phyloP scores from a whole-genome alignment of 441 rosid genomes.

The Erysimum cheiri region DNA sequence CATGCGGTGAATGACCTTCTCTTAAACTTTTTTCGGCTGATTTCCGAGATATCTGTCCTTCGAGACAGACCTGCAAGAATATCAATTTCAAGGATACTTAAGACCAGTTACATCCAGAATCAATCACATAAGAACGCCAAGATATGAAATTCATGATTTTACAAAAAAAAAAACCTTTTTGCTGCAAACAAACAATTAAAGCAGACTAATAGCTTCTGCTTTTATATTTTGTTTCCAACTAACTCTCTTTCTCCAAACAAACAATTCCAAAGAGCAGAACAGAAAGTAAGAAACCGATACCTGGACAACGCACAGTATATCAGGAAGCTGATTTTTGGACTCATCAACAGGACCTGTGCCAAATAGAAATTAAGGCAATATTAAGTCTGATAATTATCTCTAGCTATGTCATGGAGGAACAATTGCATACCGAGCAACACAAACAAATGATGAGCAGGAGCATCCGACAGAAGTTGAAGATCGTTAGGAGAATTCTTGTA shows the following conservation, averaged over 20 bases:
- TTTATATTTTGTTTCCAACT: conserved; percentile 10
- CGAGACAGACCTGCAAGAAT: conserved; percentile 75
- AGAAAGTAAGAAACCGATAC: conserved; percentile 45
- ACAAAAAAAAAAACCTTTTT: not conserved
- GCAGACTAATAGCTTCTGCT: conserved; percentile 19
- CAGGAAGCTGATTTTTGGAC: conserved; percentile 92
- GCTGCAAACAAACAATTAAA: conserved; percentile 19
- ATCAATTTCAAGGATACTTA: conserved; percentile 8
- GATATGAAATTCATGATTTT: conserved; percentile 11
- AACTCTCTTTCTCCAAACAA: conserved; percentile 4
- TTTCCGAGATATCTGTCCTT: conserved; percentile 93
- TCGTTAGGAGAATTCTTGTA: conserved; percentile 99
- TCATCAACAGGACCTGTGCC: conserved; percentile 95
- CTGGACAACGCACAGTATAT: conserved; percentile 93
- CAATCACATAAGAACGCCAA: conserved; percentile 20
- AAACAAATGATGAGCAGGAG: conserved; percentile 98
- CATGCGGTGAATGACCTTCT: conserved; percentile 87
- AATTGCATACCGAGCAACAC: conserved; percentile 76
- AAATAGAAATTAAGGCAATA: conserved; percentile 30
- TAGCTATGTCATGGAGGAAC: conserved; percentile 29
- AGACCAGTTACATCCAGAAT: conserved; percentile 22
- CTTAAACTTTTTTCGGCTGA: conserved; percentile 78
- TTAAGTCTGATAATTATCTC: conserved; percentile 17
- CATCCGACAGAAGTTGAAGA: conserved; percentile 97
- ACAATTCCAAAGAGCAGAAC: conserved; percentile 5